Evolutionary conservation across 2,329 filamentous ascomycete species (phyloP).

Genomic region (Penicillium glabrum): DNA sequence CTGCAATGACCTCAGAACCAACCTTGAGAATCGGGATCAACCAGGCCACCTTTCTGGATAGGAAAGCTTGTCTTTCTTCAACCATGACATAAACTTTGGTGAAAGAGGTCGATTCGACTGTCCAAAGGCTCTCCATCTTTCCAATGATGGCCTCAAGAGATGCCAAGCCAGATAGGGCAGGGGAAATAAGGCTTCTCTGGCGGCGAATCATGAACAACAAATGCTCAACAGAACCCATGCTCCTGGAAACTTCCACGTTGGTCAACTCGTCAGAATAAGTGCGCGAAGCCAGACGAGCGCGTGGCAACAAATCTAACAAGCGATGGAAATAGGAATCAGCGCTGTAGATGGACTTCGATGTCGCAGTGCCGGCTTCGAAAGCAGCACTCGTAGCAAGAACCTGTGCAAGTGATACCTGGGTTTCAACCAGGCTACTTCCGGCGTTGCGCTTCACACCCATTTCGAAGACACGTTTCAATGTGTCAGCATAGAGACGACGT

Average conservation of each 20-base stretch:
- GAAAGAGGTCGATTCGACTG: slow-evolving; percentile 24
- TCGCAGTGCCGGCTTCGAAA: slow-evolving; percentile 29
- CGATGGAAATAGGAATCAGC: slow-evolving; percentile 77
- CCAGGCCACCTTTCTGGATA: slow-evolving; percentile 53
- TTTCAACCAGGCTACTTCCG: slow-evolving; percentile 68
- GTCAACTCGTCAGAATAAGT: slow-evolving; percentile 85
- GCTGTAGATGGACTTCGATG: slow-evolving; percentile 33
- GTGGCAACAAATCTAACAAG: slow-evolving; percentile 70
- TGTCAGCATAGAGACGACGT: slow-evolving; percentile 85
- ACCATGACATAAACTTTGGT: slow-evolving; percentile 17
- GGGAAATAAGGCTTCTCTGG: slow-evolving; percentile 39
- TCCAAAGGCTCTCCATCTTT: slow-evolving; percentile 37
- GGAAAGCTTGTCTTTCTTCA: slow-evolving; percentile 18
- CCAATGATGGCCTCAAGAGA: slow-evolving; percentile 30
- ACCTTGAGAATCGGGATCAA: slow-evolving; percentile 67
- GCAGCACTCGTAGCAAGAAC: slow-evolving; percentile 63
- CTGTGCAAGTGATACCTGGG: slow-evolving; percentile 69
- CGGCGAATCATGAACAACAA: slow-evolving; percentile 59
- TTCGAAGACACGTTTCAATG: slow-evolving; percentile 73
- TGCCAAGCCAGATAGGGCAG: slow-evolving; percentile 30
- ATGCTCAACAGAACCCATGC: slow-evolving; percentile 83
- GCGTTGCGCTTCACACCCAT: slow-evolving; percentile 92
- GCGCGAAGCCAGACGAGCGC: slow-evolving; percentile 64
- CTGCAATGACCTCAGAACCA: slow-evolving; percentile 60
- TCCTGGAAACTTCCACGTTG: slow-evolving; percentile 73